Evolutionary conservation across 169 alveolate species (phyloP), one percentile per base, ranked within the genome.

Genomic region (Plasmodium coatneyi): DNA sequence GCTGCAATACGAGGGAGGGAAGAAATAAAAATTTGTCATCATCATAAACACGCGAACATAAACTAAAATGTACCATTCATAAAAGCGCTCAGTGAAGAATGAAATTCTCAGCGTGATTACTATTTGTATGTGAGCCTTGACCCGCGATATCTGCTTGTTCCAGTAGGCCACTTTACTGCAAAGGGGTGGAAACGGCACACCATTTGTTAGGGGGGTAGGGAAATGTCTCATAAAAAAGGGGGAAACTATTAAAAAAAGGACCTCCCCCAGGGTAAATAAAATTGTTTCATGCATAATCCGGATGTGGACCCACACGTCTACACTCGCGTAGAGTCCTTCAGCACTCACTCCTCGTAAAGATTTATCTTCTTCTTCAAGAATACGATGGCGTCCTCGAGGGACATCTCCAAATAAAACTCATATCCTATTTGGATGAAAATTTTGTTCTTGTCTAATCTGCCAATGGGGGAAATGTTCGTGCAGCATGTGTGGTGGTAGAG

Each of bases 371-470:
- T 93, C 49, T 74, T 66, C 25, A 82, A 36, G 76, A 92, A 95
- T 25, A 34, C 66, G 46, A 81, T 89, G n/a, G 97, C 97, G 60
- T 93, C 96, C 39, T 93, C 95, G 30, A 74, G 93, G n/a, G 92
- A 74, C 97, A 95, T 95, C 46, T 81, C 97, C 46, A 95, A 41
- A 78, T 95, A 91, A 79, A 95, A 93, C 78, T 95, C 96, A 56
- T 95, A 93, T 7, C 97, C 97, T 66, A 95, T 84, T 71, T 91
- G 84, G 39, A 95, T 92, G 72, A 95, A 92, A 80, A 95, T 89
- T 41, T 78, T 82, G 34, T 92, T 89, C 72, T 89, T 89, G 56
- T 89, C 84, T 41, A 89, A 30, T 74, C 94, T 89, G 39, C 34
- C 19, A 28, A 84, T 79, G 81, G 28, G 81, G 39, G 52, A 3